phyloP scores from a whole-genome alignment of 2,329 filamentous ascomycete genomes.

The Cryphonectria naterciae region DNA sequence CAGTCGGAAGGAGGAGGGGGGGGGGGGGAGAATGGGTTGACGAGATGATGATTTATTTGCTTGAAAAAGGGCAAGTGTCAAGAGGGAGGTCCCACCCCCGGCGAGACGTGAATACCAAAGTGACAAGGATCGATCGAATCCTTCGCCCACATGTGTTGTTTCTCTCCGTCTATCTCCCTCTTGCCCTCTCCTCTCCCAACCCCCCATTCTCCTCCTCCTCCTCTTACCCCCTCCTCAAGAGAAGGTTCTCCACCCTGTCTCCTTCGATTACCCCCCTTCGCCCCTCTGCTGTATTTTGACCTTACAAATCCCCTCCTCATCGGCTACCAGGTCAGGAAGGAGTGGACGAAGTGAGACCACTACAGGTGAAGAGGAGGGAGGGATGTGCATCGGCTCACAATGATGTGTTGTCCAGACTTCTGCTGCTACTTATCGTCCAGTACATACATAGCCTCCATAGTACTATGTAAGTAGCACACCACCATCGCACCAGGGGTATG shows the following conservation, averaged over 20 bases:
- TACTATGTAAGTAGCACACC: not conserved
- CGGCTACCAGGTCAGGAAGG: not conserved
- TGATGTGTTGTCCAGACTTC: not conserved
- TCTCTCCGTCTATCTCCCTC: not conserved
- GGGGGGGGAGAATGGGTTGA: not conserved
- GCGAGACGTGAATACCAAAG: not conserved
- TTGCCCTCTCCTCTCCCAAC: not conserved
- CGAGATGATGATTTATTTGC: not conserved
- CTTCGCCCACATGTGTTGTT: constrained; percentile 3
- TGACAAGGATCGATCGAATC: constrained; percentile 5
- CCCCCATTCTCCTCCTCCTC: not conserved
- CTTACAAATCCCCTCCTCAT: not conserved
- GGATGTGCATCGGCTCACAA: not conserved
- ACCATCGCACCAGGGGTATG: not conserved
- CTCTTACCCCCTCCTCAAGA: not conserved
- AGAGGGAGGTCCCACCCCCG: constrained; percentile 1
- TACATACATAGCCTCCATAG: not conserved
- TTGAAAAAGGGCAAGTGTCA: not conserved
- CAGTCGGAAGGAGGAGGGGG: not conserved
- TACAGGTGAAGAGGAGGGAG: not conserved
- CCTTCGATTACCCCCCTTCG: not conserved
- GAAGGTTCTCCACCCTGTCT: not conserved
- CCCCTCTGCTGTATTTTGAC: too few species aligned
- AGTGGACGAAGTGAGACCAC: not conserved
- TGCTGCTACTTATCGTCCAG: not conserved